These are phyloP conservation scores for Chytridium lagenaria DNA, from an alignment of 371 early-diverging fungal genomes.

Conservation along the genomic window DNA sequence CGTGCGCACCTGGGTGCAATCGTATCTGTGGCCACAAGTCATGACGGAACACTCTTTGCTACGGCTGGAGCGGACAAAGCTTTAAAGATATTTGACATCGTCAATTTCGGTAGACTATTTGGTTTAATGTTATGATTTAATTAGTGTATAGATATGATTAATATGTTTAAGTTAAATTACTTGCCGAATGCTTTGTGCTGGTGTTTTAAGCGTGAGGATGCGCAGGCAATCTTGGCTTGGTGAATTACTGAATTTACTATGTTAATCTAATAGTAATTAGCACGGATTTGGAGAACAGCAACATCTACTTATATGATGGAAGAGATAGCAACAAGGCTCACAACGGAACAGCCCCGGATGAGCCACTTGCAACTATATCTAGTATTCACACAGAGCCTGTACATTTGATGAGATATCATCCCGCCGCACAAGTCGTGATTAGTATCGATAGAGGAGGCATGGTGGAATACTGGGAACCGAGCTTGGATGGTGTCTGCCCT, in stretches of 20 bases:
- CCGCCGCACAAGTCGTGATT: slow-evolving; percentile 75
- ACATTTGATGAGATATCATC: slow-evolving; percentile 80
- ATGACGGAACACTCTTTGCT: slow-evolving; percentile 84
- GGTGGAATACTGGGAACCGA: slow-evolving; percentile 91
- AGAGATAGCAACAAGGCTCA: slow-evolving; percentile 48
- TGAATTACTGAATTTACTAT: slow-evolving; percentile 45
- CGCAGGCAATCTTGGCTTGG: slow-evolving; percentile 80
- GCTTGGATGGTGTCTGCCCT: slow-evolving; percentile 46
- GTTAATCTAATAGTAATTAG: slow-evolving; percentile 45
- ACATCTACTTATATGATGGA: slow-evolving; percentile 84
- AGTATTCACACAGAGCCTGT: slow-evolving; percentile 80
- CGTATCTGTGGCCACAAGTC: slow-evolving; percentile 44
- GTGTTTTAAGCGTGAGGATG: slow-evolving; percentile 83
- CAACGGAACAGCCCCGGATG: neutral
- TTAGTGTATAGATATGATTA: slow-evolving; percentile 85
- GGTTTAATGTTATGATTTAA: neutral
- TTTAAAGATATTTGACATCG: slow-evolving; percentile 91
- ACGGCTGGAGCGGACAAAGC: slow-evolving; percentile 84
- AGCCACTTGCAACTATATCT: slow-evolving; percentile 65
- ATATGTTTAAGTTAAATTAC: slow-evolving; percentile 83
- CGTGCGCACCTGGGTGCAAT: slow-evolving; percentile 79
- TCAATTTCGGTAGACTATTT: slow-evolving; percentile 80
- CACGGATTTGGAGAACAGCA: slow-evolving; percentile 73
- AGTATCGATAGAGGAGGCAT: slow-evolving; percentile 86
- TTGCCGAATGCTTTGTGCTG: slow-evolving; percentile 83